These are phyloP conservation scores for Tolypocladium cylindrosporum DNA, from an alignment of 2,329 filamentous ascomycete species.

Conservation along the genomic window DNA sequence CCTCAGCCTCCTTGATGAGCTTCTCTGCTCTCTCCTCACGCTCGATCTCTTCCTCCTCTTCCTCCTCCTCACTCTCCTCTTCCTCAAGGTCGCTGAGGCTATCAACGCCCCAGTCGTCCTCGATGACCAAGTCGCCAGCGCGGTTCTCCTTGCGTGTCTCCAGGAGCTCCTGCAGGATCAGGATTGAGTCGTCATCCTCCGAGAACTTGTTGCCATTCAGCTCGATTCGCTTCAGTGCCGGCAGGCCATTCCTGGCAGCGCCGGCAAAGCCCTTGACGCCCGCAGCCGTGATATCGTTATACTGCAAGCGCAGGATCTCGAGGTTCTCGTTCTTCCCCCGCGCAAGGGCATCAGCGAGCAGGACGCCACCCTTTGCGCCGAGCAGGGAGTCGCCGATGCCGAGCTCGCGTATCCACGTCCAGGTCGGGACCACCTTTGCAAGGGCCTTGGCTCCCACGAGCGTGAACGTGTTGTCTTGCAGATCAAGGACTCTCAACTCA, in stretches of 20 bases:
- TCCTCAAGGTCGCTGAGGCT: constrained; percentile 80
- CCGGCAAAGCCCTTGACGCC: constrained; percentile 62
- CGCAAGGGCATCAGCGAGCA: constrained; percentile 63
- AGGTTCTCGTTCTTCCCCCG: constrained; percentile 70
- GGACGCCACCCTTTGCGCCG: constrained; percentile 62
- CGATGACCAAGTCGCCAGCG: constrained; percentile 55
- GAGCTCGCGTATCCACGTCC: constrained; percentile 70
- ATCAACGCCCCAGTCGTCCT: constrained; percentile 79
- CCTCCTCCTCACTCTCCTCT: constrained; percentile 58
- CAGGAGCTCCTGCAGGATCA: constrained; percentile 59
- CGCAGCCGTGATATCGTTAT: constrained; percentile 81
- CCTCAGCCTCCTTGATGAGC: constrained; percentile 57
- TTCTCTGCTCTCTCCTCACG: constrained; percentile 59
- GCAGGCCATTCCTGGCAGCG: constrained; percentile 59
- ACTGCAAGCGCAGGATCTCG: constrained; percentile 75
- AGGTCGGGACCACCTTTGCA: constrained; percentile 61
- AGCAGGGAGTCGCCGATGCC: constrained; percentile 85
- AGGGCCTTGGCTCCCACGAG: constrained; percentile 68
- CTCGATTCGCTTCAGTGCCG: constrained; percentile 74
- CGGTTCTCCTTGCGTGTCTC: constrained; percentile 68
- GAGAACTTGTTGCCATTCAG: constrained; percentile 93
- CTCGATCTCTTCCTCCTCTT: constrained; percentile 55
- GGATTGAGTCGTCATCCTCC: constrained; percentile 70
- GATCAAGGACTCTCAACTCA: constrained; percentile 66
- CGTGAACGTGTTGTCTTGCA: constrained; percentile 98